Conservation (phyloP, 352 stramenopile species). For the Pythium aquatile region DNA sequence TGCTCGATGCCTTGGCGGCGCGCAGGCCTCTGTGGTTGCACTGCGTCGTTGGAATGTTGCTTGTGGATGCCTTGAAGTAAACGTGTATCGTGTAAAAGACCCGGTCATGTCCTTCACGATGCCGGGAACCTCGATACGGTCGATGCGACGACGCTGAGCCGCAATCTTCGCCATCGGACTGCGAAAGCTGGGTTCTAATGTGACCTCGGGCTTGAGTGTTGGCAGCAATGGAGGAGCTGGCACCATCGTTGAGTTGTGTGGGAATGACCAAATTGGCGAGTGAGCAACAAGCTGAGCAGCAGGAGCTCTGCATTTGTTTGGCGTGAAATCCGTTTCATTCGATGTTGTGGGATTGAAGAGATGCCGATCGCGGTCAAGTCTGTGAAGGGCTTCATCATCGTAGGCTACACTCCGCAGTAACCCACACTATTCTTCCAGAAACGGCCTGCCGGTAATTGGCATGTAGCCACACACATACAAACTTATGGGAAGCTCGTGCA, state of each 20-base stretch:
- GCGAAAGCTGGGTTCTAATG: background rate
- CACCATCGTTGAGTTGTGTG: background rate
- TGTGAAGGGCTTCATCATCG: no score
- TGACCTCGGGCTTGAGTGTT: background rate
- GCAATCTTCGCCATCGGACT: background rate
- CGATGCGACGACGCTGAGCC: background rate
- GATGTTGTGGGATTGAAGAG: background rate
- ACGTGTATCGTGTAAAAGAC: background rate
- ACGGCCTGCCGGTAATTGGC: no score
- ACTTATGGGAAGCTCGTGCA: background rate
- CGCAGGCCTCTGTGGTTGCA: background rate
- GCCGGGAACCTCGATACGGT: background rate
- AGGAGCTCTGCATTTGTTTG: background rate
- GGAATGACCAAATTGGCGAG: background rate
- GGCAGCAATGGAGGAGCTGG: background rate
- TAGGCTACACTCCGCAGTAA: no score
- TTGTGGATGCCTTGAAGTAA: background rate
- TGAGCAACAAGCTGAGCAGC: background rate
- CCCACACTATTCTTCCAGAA: no score
- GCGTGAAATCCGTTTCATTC: background rate
- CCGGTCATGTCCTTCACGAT: background rate
- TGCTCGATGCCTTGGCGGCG: background rate
- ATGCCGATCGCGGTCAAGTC: no score
- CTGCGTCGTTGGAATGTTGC: background rate
- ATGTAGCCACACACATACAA: no score